Conservation (phyloP, 371 early-diverging fungal genomes). For the Rhizopus microsporus region DNA sequence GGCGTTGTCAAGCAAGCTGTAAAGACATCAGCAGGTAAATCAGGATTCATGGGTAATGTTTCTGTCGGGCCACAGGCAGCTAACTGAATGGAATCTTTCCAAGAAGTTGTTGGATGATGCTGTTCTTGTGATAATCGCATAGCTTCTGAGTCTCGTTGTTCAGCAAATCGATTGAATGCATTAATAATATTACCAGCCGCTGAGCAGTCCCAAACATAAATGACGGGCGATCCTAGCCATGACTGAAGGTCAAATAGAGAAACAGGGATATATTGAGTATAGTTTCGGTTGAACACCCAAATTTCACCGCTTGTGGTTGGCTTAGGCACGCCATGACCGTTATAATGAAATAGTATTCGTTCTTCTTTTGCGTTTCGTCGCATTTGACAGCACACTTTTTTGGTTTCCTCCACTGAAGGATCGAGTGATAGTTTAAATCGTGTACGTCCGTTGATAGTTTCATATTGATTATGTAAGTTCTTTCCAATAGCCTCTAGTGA, state of each 20-base stretch:
- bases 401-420: constrained; percentile 90
- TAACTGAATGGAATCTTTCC: constrained; percentile 89
- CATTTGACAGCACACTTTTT: constrained; percentile 82
- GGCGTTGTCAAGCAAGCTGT: constrained; percentile 96
- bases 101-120: constrained; percentile 51
- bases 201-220: constrained; percentile 96
- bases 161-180: constrained; percentile 87
- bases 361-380: constrained; percentile 90
- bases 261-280: constrained; percentile 97
- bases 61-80: constrained; percentile 91
- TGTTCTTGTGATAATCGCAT: constrained; percentile 32
- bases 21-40: constrained; percentile 95
- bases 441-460: constrained; percentile 86
- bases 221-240: constrained; percentile 94
- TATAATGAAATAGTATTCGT: constrained; percentile 95
- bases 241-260: constrained; percentile 87
- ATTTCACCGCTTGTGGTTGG: constrained; percentile 95
- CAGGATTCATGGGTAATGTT: constrained; percentile 89
- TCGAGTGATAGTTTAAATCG: constrained; percentile 87
- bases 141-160: constrained; percentile 80
- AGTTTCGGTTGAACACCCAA: constrained; percentile 97
- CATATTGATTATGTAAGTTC: constrained; percentile 90
- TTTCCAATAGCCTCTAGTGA: constrained; percentile 89
- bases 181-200: constrained; percentile 90
- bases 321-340: constrained; percentile 97